A percentile compares a stretch with the other conserved stretches of the same genome.
phyloP scores from a whole-genome alignment of 139 green algal genomes.

The Tetradesmus lagerheimii region DNA sequence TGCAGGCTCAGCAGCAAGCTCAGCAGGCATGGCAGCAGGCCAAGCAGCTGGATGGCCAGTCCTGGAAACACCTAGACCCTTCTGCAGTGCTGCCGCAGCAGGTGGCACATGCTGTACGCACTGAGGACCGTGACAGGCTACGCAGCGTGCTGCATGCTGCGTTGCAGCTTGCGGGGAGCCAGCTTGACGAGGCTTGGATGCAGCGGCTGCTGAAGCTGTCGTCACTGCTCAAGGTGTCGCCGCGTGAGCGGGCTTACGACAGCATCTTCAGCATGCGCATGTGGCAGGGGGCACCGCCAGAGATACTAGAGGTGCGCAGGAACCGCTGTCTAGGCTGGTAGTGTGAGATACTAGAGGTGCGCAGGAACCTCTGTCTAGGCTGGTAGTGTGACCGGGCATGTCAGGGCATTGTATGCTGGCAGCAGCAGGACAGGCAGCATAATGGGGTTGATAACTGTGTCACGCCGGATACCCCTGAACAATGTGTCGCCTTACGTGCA shows the following conservation, averaged over 20 bases:
- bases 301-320: constrained; percentile 25
- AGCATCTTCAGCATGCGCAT: background rate
- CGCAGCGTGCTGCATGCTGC: background rate
- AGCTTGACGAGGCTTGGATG: constrained; percentile 14
- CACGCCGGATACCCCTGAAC: too few relatives aligned
- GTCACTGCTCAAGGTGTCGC: background rate
- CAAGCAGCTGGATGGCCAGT: background rate
- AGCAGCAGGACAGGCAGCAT: background rate
- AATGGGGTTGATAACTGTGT: too few relatives aligned
- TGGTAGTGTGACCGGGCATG: background rate
- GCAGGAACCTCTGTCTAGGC: too few relatives aligned
- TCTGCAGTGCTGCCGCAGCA: constrained; percentile 33
- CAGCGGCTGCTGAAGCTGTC: constrained; percentile 11
- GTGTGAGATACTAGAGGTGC: too few relatives aligned
- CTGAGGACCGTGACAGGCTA: background rate
- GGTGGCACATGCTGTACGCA: background rate
- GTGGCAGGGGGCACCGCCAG: constrained; percentile 20
- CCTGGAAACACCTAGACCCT: constrained; percentile 7
- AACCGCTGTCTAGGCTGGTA: background rate
- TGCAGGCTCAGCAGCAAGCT: constrained; percentile 1
- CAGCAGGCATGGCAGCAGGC: constrained; percentile 33
- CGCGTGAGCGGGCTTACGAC: background rate
- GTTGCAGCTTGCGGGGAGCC: background rate
- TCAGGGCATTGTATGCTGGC: background rate
- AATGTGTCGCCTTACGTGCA: too few relatives aligned